Evolutionary conservation across 2,329 filamentous ascomycete genomes (phyloP), one percentile per base, ranked within the genome.

Genomic region (Claviceps purpurea): DNA sequence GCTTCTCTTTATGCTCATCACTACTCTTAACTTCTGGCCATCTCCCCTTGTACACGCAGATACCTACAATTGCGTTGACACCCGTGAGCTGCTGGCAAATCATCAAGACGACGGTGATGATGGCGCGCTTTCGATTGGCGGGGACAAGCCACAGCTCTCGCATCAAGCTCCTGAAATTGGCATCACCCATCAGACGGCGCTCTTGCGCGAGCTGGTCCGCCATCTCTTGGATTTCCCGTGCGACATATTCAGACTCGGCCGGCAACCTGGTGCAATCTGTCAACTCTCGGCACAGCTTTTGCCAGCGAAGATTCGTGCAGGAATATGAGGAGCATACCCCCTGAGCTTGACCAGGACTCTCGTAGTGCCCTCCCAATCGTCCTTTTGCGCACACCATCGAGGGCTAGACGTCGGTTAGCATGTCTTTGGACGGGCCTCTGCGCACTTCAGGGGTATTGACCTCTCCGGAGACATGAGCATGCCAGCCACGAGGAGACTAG

Each of bases 81-180:
- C 82, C 82, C 0, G 83, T 87, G 78, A 87, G 84, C 63, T 87
- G 83, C 64, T 88, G 84, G 63, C 81, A 86, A 41, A 85, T 69
- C 82, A 82, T 72, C 50, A 78, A 65, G 2, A 68, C 41, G 47
- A 87, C 76, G 34, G 79, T 82, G 52, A 86, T 75, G 47, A 85
- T 64, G 2, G 77, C 79, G 49, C 83, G 76, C 59, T 82, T 82
- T 53, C 83, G 73, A 67, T 87, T 82, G 1, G 74, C 74, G 1
- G 73, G 67, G 50, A 82, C 74, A 5, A 71, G 66, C 71, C 76
- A 81, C 74, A 84, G 83, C 64, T 85, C 83, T 59, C 73, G 78
- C 59, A 80, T 73, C 16, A 84, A 68, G 51, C 81, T 78, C 73
- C 73, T 77, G 55, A 69, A 71, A 18, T 63, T 71, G 14, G 75